Conservation (phyloP, 495 filamentous ascomycete species). For the Lophiotrema nucula region DNA sequence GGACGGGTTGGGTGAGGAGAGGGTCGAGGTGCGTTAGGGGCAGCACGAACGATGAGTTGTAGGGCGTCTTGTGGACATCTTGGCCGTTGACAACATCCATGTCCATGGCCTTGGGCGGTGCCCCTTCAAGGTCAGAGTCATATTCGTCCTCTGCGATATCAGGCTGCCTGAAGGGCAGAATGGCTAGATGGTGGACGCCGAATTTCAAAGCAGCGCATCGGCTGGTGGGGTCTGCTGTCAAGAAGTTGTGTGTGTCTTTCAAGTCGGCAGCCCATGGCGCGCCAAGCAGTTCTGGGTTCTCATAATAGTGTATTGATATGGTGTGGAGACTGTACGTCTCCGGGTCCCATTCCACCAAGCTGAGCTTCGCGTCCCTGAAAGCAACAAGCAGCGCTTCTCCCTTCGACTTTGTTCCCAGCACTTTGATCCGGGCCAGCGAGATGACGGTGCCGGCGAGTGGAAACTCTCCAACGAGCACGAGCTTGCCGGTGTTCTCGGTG, state of each 20-base stretch:
- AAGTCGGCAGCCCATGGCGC: conserved; percentile 73
- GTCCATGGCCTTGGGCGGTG: conserved; percentile 28
- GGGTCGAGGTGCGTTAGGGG: conserved; percentile 84
- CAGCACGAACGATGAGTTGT: conserved; percentile 86
- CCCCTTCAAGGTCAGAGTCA: conserved; percentile 72
- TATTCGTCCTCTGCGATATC: conserved; percentile 90
- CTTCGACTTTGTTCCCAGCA: conserved; percentile 66
- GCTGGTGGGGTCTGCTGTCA: conserved; percentile 87
- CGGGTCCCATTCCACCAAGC: conserved; percentile 91
- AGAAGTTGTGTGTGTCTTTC: conserved; percentile 67
- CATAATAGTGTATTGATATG: conserved; percentile 95
- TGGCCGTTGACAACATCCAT: conserved; percentile 52
- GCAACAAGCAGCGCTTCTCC: conserved; percentile 82
- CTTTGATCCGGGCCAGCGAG: conserved; percentile 73
- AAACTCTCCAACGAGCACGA: conserved; percentile 85
- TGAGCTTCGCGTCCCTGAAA: conserved; percentile 86
- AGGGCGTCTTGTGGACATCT: conserved; percentile 66
- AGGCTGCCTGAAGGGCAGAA: conserved; percentile 91
- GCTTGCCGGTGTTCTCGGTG: conserved; percentile 64
- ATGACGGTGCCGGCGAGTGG: conserved; percentile 78
- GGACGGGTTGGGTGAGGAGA: conserved; percentile 78
- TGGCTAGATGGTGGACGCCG: conserved; percentile 80
- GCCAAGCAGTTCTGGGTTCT: conserved; percentile 79
- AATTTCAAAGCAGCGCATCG: conserved; percentile 93
- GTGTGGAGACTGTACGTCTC: conserved; percentile 73